Conservation (phyloP, 2,329 filamentous ascomycete genomes). For the Fusarium brevicatenulatum region DNA sequence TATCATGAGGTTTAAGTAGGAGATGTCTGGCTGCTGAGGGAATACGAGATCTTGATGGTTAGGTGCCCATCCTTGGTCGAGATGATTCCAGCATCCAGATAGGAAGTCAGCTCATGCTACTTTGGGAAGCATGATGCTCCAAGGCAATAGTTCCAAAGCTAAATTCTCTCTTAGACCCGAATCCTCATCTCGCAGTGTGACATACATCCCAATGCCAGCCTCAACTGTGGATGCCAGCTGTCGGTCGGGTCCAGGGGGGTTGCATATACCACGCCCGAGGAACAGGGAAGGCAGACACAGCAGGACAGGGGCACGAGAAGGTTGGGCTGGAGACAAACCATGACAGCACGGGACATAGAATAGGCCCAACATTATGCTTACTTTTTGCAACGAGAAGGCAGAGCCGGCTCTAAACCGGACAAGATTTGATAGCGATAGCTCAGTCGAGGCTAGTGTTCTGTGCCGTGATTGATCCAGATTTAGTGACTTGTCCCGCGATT, state of each 20-base stretch:
- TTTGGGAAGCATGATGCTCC: slow-evolving; percentile 26
- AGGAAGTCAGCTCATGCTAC: slow-evolving; percentile 32
- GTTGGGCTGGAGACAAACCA: slow-evolving; percentile 9
- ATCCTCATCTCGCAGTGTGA: slow-evolving; percentile 13
- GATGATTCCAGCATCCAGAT: slow-evolving; percentile 13
- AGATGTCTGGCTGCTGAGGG: not conserved
- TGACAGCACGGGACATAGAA: not conserved
- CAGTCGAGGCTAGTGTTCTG: not conserved
- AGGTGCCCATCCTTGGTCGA: not conserved
- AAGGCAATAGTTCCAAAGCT: slow-evolving; percentile 33
- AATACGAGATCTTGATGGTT: slow-evolving; percentile 13
- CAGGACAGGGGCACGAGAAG: not conserved
- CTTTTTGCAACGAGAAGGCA: slow-evolving; percentile 6
- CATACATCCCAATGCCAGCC: slow-evolving; percentile 31
- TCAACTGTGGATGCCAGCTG: slow-evolving; percentile 37
- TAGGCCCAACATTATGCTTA: slow-evolving; percentile 25
- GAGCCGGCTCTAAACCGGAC: not conserved
- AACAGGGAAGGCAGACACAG: slow-evolving; percentile 5
- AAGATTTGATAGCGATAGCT: not conserved
- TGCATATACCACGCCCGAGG: slow-evolving; percentile 10
- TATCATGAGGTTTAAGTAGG: slow-evolving; percentile 30
- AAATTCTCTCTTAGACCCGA: slow-evolving; percentile 9
- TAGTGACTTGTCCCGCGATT: not conserved
- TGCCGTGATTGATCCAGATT: not conserved
- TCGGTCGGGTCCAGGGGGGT: slow-evolving; percentile 15